A percentile compares a stretch with the other conserved stretches of the same genome.
These are phyloP conservation scores for Penicillium hordei DNA, from an alignment of 2,329 filamentous ascomycete genomes.

Conservation along the genomic window DNA sequence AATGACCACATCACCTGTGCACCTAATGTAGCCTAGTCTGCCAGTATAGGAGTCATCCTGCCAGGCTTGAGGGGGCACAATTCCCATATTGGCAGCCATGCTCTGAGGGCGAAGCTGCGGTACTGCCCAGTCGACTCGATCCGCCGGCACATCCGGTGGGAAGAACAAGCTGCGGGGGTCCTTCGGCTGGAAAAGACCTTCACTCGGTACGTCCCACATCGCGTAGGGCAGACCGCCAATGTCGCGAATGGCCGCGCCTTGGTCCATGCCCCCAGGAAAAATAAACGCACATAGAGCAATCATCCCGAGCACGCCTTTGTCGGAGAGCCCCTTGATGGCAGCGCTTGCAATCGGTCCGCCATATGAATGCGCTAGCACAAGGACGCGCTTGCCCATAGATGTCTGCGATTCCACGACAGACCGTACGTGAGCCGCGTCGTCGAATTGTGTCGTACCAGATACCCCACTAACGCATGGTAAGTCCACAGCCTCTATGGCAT, in stretches of 20 bases:
- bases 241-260: neutral
- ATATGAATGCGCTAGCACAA: slow-evolving; percentile 2
- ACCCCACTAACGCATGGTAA: neutral
- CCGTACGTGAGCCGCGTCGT: neutral
- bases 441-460: neutral
- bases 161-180: neutral
- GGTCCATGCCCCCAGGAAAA: neutral
- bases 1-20: neutral
- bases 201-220: neutral
- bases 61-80: neutral
- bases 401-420: neutral
- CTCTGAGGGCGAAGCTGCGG: neutral
- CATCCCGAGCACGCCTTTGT: neutral
- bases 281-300: neutral
- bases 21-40: neutral
- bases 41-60: neutral
- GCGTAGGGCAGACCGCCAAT: neutral
- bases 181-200: neutral
- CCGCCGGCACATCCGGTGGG: neutral
- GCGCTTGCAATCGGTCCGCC: neutral
- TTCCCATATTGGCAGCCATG: neutral
- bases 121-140: neutral
- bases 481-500: neutral
- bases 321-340: neutral
- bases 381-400: neutral